phyloP scores from a whole-genome alignment of 1,284 basidiomycete genomes.

The Calocybe gambosa region DNA sequence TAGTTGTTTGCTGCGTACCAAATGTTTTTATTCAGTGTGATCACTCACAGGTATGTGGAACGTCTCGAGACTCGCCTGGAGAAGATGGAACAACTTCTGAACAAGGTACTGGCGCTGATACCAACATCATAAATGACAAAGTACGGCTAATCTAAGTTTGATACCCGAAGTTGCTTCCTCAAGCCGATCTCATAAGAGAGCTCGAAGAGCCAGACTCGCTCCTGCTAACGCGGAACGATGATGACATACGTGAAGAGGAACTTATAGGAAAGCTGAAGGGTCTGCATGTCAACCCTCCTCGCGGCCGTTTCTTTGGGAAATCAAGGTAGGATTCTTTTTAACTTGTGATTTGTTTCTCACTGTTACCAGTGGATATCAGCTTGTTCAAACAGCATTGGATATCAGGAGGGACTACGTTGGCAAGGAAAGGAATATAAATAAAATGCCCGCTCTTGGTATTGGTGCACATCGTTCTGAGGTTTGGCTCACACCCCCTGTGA shows the following conservation, averaged over 20 bases:
- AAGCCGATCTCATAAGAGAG: constrained; percentile 31
- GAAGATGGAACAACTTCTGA: constrained; percentile 64
- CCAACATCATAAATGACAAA: background rate
- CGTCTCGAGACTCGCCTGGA: constrained; percentile 65
- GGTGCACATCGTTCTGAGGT: constrained; percentile 24
- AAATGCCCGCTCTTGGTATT: constrained; percentile 11
- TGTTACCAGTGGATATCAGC: constrained; percentile 29
- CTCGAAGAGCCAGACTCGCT: constrained; percentile 23
- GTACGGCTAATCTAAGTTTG: background rate
- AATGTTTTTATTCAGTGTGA: background rate
- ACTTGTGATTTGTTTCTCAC: background rate
- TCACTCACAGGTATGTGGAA: constrained; percentile 55
- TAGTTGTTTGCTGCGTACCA: background rate
- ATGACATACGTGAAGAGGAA: constrained; percentile 19
- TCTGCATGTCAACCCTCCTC: constrained; percentile 28
- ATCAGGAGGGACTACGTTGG: constrained; percentile 31
- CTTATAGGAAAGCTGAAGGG: constrained; percentile 23
- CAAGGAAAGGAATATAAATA: constrained; percentile 13
- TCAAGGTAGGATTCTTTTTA: constrained; percentile 26
- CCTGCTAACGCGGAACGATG: constrained; percentile 25
- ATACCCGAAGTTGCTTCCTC: constrained; percentile 27
- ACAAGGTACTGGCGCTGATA: constrained; percentile 36
- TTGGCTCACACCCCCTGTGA: constrained; percentile 28
- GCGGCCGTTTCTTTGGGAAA: constrained; percentile 34
- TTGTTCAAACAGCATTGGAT: constrained; percentile 35